Evolutionary conservation across 2,329 filamentous ascomycete genomes (phyloP).

Genomic region (Aspergillus piperis): DNA sequence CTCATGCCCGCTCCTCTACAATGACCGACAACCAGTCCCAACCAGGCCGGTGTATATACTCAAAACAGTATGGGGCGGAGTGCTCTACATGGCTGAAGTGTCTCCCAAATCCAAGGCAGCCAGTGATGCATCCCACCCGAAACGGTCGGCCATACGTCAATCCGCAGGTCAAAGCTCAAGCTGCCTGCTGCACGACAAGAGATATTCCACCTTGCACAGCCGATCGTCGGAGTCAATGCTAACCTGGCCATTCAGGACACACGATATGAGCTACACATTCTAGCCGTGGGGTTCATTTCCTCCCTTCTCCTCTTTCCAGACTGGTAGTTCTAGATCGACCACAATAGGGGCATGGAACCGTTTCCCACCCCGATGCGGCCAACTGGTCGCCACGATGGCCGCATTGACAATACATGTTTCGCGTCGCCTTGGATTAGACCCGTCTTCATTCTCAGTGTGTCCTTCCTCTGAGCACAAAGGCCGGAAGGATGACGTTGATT

Average conservation of each 20-base stretch:
- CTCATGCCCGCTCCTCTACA: neutral
- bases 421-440: slow-evolving; percentile 40
- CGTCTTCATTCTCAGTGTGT: slow-evolving; percentile 2
- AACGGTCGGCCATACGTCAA: slow-evolving; percentile 14
- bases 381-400: slow-evolving; percentile 69
- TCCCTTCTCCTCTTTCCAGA: slow-evolving; percentile 12
- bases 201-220: slow-evolving; percentile 3
- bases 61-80: slow-evolving; percentile 1
- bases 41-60: neutral
- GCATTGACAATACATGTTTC: slow-evolving; percentile 83
- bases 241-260: neutral
- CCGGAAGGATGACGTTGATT: slow-evolving; percentile 2
- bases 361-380: slow-evolving; percentile 63
- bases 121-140: slow-evolving; percentile 9
- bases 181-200: slow-evolving; percentile 11
- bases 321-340: slow-evolving; percentile 72
- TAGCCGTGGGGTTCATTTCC: neutral
- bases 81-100: slow-evolving; percentile 1
- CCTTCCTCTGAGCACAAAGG: slow-evolving; percentile 1
- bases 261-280: neutral
- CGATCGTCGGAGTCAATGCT: slow-evolving; percentile 5
- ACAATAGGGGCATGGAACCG: slow-evolving; percentile 77
- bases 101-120: slow-evolving; percentile 15
- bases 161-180: slow-evolving; percentile 18
- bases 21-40: neutral